Percentiles rank a stretch among this genome's conserved stretches.
Conservation (phyloP, 208 protist species). For the Leishmania tarentolae region DNA sequence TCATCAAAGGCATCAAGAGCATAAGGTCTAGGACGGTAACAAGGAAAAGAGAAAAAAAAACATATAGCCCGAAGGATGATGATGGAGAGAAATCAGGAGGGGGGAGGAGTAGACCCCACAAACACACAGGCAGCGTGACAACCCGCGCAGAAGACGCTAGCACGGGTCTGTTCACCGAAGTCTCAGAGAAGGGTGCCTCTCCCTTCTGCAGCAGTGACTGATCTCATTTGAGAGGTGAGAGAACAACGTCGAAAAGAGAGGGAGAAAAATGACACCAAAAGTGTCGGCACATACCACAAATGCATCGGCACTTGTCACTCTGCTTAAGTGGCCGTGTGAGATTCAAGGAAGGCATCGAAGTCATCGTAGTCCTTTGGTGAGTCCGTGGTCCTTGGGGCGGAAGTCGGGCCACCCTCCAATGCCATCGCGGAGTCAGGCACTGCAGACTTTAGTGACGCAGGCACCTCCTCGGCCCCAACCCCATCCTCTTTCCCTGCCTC, state of each 20-base stretch:
- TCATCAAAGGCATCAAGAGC: not conserved
- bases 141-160: not conserved
- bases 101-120: not conserved
- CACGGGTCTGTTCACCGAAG: not conserved
- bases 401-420: too few species aligned
- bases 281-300: not conserved
- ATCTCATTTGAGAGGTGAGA: not conserved
- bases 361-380: conserved; percentile 53
- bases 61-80: not conserved
- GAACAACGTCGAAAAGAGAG: not conserved
- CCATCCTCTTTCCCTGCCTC: not conserved
- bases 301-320: not conserved
- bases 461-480: not conserved
- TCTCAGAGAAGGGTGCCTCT: not conserved
- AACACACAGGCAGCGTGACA: not conserved
- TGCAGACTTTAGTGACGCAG: not conserved
- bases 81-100: not conserved
- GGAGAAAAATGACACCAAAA: not conserved
- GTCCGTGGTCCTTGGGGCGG: not conserved
- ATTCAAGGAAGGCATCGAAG: conserved; percentile 78
- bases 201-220: not conserved
- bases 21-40: not conserved
- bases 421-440: too few species aligned
- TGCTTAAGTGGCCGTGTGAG: conserved; percentile 11
- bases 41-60: not conserved